Conservation (phyloP, 495 filamentous ascomycete genomes). For the Penicillium cosmopolitanum region DNA sequence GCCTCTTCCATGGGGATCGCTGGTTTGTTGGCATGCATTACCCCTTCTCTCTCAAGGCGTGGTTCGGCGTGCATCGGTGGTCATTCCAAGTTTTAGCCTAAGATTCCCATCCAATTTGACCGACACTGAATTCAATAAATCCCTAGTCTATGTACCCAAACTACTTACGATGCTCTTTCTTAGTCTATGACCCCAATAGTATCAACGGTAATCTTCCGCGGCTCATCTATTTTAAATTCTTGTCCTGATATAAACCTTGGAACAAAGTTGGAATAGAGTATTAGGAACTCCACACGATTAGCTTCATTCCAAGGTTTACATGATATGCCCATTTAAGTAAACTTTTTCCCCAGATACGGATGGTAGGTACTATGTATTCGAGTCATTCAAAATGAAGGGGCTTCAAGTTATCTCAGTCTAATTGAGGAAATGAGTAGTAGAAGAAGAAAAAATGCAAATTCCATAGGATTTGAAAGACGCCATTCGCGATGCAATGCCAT, state of each 20-base stretch:
- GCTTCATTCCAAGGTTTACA: too few species aligned
- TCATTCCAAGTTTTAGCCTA: conserved; percentile 24
- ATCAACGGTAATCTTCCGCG: too few species aligned
- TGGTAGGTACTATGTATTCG: neutral
- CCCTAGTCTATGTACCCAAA: too few species aligned
- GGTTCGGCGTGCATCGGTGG: conserved; percentile 26
- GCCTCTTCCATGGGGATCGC: neutral
- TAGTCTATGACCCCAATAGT: too few species aligned
- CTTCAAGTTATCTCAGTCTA: neutral
- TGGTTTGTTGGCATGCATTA: neutral
- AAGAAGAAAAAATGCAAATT: neutral
- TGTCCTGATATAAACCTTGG: too few species aligned
- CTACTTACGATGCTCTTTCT: too few species aligned
- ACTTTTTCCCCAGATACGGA: neutral
- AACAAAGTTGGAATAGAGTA: too few species aligned
- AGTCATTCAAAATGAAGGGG: neutral
- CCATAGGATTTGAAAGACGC: conserved; percentile 11
- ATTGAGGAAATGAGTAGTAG: neutral
- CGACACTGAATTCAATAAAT: neutral
- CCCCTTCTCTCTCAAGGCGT: conserved; percentile 20
- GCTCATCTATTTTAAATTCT: too few species aligned
- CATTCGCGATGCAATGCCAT: conserved; percentile 33
- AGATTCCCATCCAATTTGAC: conserved; percentile 32
- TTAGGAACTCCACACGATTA: too few species aligned
- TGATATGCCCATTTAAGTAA: too few species aligned